These are phyloP conservation scores for Claviceps citrina DNA, from an alignment of 2,329 filamentous ascomycete genomes.

Conservation along the genomic window DNA sequence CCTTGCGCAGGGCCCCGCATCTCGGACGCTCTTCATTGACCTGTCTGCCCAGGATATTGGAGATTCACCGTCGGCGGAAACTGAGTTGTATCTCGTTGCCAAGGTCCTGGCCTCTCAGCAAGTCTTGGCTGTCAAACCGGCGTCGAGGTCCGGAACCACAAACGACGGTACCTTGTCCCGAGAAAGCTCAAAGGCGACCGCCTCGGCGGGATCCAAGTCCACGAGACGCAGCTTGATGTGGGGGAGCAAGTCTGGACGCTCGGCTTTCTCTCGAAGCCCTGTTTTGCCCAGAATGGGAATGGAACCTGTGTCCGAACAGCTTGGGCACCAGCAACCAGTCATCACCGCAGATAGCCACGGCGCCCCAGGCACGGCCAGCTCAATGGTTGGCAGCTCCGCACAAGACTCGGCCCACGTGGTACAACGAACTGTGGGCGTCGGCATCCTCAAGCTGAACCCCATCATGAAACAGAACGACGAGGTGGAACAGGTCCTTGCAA, in stretches of 20 bases:
- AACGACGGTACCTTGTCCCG: conserved; percentile 26
- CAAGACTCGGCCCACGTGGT: conserved; percentile 15
- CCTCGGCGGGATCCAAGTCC: conserved; percentile 35
- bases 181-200: conserved; percentile 31
- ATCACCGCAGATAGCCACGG: conserved; percentile 29
- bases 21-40: conserved; percentile 79
- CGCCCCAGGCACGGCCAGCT: conserved; percentile 43
- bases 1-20: conserved; percentile 47
- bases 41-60: conserved; percentile 62
- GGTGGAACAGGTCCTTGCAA: conserved; percentile 56
- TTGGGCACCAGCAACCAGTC: conserved; percentile 22
- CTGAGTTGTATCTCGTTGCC: conserved; percentile 69
- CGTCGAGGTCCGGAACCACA: conserved; percentile 35
- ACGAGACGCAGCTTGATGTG: conserved; percentile 56
- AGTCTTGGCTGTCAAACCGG: conserved; percentile 28
- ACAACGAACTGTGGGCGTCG: conserved; percentile 56
- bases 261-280: conserved; percentile 37
- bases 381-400: conserved; percentile 17
- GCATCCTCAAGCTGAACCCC: conserved; percentile 59
- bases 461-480: conserved; percentile 59
- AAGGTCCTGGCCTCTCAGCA: conserved; percentile 52
- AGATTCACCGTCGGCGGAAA: conserved; percentile 44
- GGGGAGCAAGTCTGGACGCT: conserved; percentile 41
- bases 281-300: conserved; percentile 37
- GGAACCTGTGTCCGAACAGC: conserved; percentile 40